phyloP scores from a whole-genome alignment of 768 basidiomycete species.

The Pleurotus pulmonarius region DNA sequence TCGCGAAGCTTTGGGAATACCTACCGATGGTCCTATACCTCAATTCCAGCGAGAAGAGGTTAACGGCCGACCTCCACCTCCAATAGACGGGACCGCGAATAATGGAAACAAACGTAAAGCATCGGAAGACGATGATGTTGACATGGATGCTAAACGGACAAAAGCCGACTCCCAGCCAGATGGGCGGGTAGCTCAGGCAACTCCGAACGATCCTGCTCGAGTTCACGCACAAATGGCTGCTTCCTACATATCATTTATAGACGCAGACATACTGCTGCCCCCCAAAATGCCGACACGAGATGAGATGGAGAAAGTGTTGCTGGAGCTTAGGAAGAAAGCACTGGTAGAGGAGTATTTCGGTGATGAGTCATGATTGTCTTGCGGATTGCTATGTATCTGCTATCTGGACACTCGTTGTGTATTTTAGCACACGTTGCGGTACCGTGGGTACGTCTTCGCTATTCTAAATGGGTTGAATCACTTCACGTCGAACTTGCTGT shows the following conservation, averaged over 20 bases:
- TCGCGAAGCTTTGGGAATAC: constrained; percentile 48
- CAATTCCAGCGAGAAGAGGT: constrained; percentile 40
- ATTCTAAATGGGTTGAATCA: too few species aligned
- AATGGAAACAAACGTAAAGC: constrained; percentile 51
- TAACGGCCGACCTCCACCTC: constrained; percentile 14
- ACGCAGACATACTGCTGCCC: constrained; percentile 64
- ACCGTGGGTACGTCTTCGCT: too few species aligned
- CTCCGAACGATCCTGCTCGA: constrained; percentile 24
- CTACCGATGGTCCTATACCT: constrained; percentile 48
- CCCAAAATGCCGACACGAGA: constrained; percentile 72
- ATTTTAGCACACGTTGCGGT: too few species aligned
- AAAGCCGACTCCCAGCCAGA: constrained; percentile 23
- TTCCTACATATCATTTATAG: constrained; percentile 71
- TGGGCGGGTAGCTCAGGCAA: constrained; percentile 17
- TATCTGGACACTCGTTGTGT: too few species aligned
- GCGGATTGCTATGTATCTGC: too few species aligned
- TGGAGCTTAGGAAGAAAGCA: constrained; percentile 76
- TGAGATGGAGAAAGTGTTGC: constrained; percentile 76
- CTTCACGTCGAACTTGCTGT: too few species aligned
- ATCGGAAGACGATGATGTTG: constrained; percentile 36
- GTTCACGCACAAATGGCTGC: constrained; percentile 57
- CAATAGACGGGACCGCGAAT: constrained; percentile 18
- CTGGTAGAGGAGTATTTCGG: constrained; percentile 75
- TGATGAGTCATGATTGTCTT: constrained; percentile 15
- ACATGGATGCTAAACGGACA: constrained; percentile 32